phyloP scores from a whole-genome alignment of 495 filamentous ascomycete species.

The Daldinia grandis region DNA sequence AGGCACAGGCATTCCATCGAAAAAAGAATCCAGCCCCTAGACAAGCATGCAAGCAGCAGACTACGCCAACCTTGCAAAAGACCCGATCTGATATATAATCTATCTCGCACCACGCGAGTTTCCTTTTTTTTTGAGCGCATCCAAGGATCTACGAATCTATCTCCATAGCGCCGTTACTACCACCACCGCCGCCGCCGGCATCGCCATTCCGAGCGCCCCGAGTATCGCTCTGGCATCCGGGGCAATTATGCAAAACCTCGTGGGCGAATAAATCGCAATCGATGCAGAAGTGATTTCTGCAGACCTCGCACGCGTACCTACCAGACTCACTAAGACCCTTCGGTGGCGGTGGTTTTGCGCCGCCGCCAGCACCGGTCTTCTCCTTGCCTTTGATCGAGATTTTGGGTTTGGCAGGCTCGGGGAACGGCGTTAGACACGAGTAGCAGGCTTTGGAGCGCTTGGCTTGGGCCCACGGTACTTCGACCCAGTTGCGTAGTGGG shows the following conservation, averaged over 20 bases:
- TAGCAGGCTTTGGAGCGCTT: slow-evolving; percentile 59
- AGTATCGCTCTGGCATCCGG: slow-evolving; percentile 81
- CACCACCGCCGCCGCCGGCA: neutral
- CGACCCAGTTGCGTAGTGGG: slow-evolving; percentile 87
- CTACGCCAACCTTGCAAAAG: neutral
- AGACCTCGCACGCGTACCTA: slow-evolving; percentile 86
- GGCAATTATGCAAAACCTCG: slow-evolving; percentile 93
- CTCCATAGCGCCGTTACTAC: slow-evolving; percentile 45
- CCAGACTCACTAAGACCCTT: slow-evolving; percentile 84
- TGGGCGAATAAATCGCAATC: slow-evolving; percentile 97
- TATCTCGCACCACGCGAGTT: neutral
- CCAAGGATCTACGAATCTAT: slow-evolving; percentile 44
- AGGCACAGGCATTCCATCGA: neutral
- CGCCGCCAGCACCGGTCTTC: slow-evolving; percentile 47
- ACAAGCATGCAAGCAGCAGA: neutral
- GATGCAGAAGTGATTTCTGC: slow-evolving; percentile 91
- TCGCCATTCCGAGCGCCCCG: slow-evolving; percentile 21
- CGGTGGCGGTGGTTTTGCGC: slow-evolving; percentile 49
- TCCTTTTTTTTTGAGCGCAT: neutral
- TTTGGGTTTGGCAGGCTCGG: slow-evolving; percentile 44
- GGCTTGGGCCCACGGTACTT: slow-evolving; percentile 84
- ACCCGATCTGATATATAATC: neutral
- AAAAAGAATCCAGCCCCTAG: neutral
- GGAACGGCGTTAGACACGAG: slow-evolving; percentile 63
- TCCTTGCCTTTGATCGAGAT: slow-evolving; percentile 35